Conservation (phyloP, 441 rosid species). For the Brassica balearica region DNA sequence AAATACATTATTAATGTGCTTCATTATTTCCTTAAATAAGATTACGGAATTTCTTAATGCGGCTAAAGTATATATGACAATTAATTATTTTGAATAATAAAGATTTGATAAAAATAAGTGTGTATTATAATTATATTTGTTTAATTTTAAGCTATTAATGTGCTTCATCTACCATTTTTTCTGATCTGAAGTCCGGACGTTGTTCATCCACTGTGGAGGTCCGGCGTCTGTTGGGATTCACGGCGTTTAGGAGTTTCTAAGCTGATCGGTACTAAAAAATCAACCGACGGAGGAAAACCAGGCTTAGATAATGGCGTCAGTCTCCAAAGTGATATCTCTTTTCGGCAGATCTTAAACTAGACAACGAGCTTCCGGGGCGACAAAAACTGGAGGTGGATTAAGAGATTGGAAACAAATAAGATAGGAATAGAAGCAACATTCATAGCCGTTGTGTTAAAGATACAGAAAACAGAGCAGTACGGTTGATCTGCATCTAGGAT, state of each 20-base stretch:
- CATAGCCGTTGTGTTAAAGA: constrained; percentile 27
- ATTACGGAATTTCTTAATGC: too few species aligned
- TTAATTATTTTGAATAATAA: too few species aligned
- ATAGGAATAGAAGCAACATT: constrained; percentile 29
- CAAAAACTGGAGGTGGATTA: neutral
- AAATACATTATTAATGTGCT: too few species aligned
- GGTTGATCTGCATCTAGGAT: constrained; percentile 66
- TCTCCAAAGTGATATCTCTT: constrained; percentile 60
- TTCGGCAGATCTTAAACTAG: constrained; percentile 63
- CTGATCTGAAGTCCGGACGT: neutral
- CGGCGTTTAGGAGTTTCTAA: constrained; percentile 72
- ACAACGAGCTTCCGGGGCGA: constrained; percentile 49
- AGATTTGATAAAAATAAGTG: too few species aligned
- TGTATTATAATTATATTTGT: too few species aligned
- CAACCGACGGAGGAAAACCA: constrained; percentile 44
- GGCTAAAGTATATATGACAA: too few species aligned
- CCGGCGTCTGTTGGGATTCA: constrained; percentile 72
- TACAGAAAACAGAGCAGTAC: constrained; percentile 48
- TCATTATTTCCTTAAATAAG: too few species aligned
- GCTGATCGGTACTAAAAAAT: constrained; percentile 52
- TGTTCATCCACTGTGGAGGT: neutral
- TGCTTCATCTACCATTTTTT: neutral
- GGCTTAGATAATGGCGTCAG: constrained; percentile 55
- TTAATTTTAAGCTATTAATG: too few species aligned
- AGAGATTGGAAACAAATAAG: constrained; percentile 9